A percentile compares a stretch with the other conserved stretches of the same genome.
Conservation (phyloP, 495 filamentous ascomycete genomes). For the Neurospora sp. region DNA sequence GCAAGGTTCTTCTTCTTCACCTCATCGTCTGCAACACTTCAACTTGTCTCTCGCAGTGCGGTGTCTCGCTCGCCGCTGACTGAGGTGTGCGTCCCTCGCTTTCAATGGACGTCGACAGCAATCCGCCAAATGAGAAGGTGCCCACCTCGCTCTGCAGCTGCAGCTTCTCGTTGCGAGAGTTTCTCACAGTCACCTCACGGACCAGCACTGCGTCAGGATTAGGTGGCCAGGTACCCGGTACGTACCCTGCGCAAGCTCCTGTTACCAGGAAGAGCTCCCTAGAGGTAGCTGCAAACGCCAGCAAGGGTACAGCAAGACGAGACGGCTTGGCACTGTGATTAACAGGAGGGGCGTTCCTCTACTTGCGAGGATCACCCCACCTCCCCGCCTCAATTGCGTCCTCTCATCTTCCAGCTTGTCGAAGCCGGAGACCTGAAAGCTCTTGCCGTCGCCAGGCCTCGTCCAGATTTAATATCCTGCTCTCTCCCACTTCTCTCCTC, state of each 20-base stretch:
- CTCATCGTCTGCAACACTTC: not conserved
- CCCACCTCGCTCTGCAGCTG: not conserved
- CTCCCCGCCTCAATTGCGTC: slow-evolving; percentile 21
- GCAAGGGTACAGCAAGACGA: not conserved
- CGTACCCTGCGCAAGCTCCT: not conserved
- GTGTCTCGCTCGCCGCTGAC: not conserved
- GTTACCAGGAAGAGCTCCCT: not conserved
- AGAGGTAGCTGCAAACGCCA: not conserved
- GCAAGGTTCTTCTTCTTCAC: not conserved
- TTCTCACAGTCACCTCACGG: not conserved
- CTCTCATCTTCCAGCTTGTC: slow-evolving; percentile 9
- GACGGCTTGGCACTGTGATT: slow-evolving; percentile 11
- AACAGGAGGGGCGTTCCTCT: slow-evolving; percentile 9
- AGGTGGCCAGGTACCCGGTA: not conserved
- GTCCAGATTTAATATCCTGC: not conserved
- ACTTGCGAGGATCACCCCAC: slow-evolving; percentile 21
- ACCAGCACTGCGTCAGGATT: not conserved
- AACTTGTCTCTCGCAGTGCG: not conserved
- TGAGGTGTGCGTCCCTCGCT: not conserved
- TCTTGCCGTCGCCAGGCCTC: slow-evolving; percentile 7
- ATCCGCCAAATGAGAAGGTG: not conserved
- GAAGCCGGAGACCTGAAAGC: slow-evolving; percentile 6
- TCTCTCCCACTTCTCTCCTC: not conserved
- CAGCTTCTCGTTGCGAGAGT: not conserved
- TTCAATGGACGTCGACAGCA: not conserved